These are phyloP conservation scores for Fomitiporia mediterranea DNA, from an alignment of 1,284 basidiomycete genomes.

Conservation along the genomic window DNA sequence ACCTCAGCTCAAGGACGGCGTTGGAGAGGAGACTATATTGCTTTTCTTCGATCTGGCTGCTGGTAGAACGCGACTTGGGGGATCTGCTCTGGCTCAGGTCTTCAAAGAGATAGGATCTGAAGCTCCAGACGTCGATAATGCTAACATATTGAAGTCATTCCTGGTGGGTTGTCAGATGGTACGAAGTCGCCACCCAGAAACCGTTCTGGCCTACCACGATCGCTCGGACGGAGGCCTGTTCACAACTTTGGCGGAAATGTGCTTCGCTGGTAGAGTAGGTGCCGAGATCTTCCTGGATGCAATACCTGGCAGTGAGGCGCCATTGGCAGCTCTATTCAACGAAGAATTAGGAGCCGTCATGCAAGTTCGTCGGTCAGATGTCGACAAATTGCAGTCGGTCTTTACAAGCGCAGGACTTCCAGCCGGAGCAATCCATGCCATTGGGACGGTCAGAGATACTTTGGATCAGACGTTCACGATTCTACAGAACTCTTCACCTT, in stretches of 20 bases:
- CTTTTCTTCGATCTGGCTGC: constrained; percentile 88
- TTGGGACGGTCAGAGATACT: constrained; percentile 60
- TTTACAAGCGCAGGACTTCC: constrained; percentile 76
- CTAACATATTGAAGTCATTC: constrained; percentile 76
- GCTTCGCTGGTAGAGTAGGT: constrained; percentile 87
- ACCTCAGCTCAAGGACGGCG: constrained; percentile 73
- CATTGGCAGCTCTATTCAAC: constrained; percentile 81
- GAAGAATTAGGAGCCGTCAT: constrained; percentile 95
- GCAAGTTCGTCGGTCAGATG: constrained; percentile 69
- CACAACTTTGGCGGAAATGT: constrained; percentile 92
- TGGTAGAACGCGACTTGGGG: constrained; percentile 85
- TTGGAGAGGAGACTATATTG: constrained; percentile 64
- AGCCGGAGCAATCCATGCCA: constrained; percentile 61
- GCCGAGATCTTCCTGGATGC: constrained; percentile 64
- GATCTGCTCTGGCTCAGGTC: constrained; percentile 93
- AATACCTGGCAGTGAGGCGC: constrained; percentile 46
- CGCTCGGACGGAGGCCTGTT: constrained; percentile 96
- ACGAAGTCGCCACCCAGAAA: constrained; percentile 50
- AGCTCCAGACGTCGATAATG: constrained; percentile 85
- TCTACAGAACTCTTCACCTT: constrained; percentile 43
- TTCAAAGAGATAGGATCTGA: constrained; percentile 91
- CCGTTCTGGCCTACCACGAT: constrained; percentile 95
- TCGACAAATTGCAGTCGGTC: constrained; percentile 52
- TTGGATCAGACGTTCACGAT: constrained; percentile 63
- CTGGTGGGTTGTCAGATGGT: constrained; percentile 72